Percentiles rank a stretch among this genome's conserved stretches.
Conservation (phyloP, 2,329 filamentous ascomycete genomes). For the Aspergillus awamori region DNA sequence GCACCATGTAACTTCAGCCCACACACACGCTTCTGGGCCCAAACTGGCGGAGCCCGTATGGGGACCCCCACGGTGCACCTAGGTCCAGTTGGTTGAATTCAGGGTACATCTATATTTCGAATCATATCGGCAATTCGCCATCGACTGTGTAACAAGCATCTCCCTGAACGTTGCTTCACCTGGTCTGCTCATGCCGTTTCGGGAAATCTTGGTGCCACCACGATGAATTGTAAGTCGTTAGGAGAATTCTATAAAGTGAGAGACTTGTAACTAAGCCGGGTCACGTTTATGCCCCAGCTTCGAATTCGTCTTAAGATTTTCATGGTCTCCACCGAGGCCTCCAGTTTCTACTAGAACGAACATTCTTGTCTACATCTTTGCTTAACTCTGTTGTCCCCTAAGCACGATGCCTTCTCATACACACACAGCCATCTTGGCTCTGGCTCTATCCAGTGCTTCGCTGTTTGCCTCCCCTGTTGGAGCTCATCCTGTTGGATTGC, state of each 20-base stretch:
- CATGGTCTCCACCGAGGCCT: neutral
- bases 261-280: neutral
- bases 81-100: neutral
- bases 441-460: neutral
- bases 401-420: neutral
- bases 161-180: neutral
- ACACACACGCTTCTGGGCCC: neutral
- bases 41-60: no score
- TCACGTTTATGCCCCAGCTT: neutral
- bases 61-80: neutral
- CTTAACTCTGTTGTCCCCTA: neutral
- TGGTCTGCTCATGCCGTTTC: neutral
- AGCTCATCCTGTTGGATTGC: neutral
- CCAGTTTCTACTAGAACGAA: neutral
- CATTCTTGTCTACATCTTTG: neutral
- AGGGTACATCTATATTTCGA: neutral
- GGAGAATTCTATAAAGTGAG: neutral
- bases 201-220: neutral
- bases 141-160: neutral
- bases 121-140: neutral
- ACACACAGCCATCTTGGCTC: neutral
- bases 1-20: neutral
- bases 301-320: neutral
- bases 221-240: no score
- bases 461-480: neutral